phyloP scores from a whole-genome alignment of 306 rosid genomes.

The Cicer yamashitae region DNA sequence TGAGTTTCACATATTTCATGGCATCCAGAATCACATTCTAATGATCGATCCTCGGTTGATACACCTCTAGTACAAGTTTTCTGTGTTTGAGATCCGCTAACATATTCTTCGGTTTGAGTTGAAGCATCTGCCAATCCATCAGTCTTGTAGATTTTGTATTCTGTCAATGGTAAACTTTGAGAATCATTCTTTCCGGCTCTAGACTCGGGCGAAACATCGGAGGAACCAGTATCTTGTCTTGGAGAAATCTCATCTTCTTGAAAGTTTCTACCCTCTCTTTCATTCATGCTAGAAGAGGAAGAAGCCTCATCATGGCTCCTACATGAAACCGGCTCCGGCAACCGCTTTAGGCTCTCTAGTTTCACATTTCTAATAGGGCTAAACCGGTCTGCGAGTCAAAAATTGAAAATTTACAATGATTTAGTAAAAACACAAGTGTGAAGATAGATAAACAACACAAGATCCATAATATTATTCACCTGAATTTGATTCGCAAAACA shows the following conservation, averaged over 20 bases:
- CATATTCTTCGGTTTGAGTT: constrained; percentile 85
- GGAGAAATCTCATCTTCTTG: constrained; percentile 78
- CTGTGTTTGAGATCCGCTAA: constrained; percentile 47
- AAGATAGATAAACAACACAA: constrained; percentile 34
- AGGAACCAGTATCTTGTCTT: constrained; percentile 54
- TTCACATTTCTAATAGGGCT: constrained; percentile 61
- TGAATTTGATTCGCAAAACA: constrained; percentile 79
- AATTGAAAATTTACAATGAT: constrained; percentile 30
- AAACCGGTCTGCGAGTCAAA: constrained; percentile 58
- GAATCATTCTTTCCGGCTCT: constrained; percentile 63
- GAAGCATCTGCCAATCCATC: constrained; percentile 88
- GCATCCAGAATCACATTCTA: constrained; percentile 54
- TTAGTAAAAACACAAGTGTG: constrained; percentile 13
- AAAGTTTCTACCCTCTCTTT: constrained; percentile 68
- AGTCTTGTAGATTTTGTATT: constrained; percentile 71
- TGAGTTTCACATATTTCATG: constrained; percentile 49
- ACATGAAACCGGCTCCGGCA: constrained; percentile 71
- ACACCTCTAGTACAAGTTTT: constrained; percentile 88
- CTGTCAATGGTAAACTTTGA: constrained; percentile 70
- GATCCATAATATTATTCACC: constrained; percentile 48
- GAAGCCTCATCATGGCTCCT: constrained; percentile 80
- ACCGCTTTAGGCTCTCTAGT: constrained; percentile 69
- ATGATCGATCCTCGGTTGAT: constrained; percentile 78
- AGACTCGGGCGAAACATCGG: constrained; percentile 69
- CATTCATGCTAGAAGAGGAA: constrained; percentile 82